Evolutionary conservation across 1,284 basidiomycete species (phyloP).

Genomic region (Leccinum subatratum): DNA sequence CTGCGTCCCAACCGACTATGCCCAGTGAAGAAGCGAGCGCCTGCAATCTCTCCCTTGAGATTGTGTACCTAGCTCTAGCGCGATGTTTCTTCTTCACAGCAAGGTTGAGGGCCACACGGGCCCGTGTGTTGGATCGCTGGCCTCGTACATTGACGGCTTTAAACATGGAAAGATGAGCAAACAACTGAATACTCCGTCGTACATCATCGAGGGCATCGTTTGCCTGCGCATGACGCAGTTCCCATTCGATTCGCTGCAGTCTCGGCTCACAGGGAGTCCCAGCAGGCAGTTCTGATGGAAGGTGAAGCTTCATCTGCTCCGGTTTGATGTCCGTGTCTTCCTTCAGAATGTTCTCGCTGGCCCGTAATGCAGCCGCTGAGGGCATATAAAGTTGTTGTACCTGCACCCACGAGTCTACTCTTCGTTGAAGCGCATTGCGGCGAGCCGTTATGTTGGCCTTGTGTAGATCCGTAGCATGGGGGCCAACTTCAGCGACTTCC

Average conservation of each 20-base stretch:
- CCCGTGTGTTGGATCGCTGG: neutral
- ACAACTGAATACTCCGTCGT: neutral
- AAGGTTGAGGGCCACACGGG: neutral
- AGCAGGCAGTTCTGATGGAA: neutral
- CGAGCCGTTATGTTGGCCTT: neutral
- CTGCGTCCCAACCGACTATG: neutral
- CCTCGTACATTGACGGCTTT: neutral
- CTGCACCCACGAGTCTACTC: neutral
- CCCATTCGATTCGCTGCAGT: neutral
- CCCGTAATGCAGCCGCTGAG: neutral
- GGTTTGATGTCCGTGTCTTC: neutral
- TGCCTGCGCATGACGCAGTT: neutral
- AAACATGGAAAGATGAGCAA: constrained; percentile 1
- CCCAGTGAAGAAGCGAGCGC: neutral
- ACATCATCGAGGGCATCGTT: constrained; percentile 3
- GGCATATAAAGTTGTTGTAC: neutral
- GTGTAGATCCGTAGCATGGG: neutral
- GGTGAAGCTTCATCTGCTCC: neutral
- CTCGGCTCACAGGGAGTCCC: neutral
- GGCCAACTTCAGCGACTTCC: neutral
- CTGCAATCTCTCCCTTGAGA: neutral
- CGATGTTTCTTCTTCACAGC: neutral
- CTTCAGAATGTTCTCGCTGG: neutral
- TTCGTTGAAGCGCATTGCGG: neutral
- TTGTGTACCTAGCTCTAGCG: neutral